A percentile compares a stretch with the other conserved stretches of the same genome.
Conservation (phyloP, 1,139 yeast species). For the Spencermartinsiella ligniputridi region DNA sequence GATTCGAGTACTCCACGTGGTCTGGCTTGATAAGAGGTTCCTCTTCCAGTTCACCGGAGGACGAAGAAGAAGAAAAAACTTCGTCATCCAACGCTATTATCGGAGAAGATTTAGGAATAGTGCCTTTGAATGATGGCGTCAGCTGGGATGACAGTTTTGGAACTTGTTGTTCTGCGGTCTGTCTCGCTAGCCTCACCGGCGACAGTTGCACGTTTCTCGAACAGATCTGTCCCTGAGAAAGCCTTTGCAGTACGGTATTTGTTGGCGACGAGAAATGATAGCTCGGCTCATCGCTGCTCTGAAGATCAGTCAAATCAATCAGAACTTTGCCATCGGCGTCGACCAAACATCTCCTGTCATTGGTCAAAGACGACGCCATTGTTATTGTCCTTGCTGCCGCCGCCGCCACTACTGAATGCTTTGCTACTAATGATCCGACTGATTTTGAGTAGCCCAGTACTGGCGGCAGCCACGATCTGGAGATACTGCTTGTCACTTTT, state of each 20-base stretch:
- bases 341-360: not conserved
- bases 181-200: too few relatives aligned
- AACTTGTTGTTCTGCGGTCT: not conserved
- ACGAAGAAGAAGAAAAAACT: not conserved
- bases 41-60: not conserved
- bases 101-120: not conserved
- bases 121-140: not conserved
- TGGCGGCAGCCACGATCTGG: not conserved
- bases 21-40: not conserved
- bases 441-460: not conserved
- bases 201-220: too few relatives aligned
- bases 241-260: not conserved
- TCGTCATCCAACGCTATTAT: not conserved
- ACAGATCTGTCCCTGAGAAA: not conserved
- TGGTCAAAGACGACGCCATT: not conserved
- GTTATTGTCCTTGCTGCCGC: not conserved
- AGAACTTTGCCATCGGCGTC: slow-evolving; percentile 3
- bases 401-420: not conserved
- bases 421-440: not conserved
- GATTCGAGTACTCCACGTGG: not conserved
- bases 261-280: not conserved
- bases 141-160: not conserved
- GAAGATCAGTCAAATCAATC: not conserved
- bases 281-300: not conserved
- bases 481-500: too few relatives aligned